Percentiles rank a stretch among this genome's conserved stretches.
phyloP scores from a whole-genome alignment of 768 basidiomycete species.

The Lyophyllum atratum region DNA sequence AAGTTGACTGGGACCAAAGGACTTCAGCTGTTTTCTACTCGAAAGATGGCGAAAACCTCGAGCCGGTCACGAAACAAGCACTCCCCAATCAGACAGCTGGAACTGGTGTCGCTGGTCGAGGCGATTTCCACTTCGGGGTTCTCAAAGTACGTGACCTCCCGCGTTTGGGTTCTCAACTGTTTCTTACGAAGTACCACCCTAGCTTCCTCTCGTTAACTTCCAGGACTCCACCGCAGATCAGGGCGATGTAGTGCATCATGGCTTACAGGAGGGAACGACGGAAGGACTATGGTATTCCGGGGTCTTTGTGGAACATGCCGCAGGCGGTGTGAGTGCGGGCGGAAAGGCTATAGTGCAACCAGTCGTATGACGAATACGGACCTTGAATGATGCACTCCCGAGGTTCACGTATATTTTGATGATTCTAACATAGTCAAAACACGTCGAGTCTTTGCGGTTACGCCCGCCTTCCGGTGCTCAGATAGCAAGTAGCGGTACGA shows the following conservation, averaged over 20 bases:
- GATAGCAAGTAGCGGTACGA: too few species aligned
- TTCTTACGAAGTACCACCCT: background rate
- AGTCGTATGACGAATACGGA: background rate
- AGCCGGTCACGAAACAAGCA: constrained; percentile 39
- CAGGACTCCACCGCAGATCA: constrained; percentile 46
- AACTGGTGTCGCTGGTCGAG: constrained; percentile 46
- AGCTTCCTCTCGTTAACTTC: constrained; percentile 58
- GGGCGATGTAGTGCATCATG: constrained; percentile 57
- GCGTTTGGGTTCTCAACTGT: background rate
- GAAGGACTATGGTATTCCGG: constrained; percentile 62
- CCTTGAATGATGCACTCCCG: too few species aligned
- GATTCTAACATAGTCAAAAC: background rate
- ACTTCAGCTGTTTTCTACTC: constrained; percentile 59
- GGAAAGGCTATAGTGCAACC: constrained; percentile 13
- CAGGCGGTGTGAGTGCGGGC: constrained; percentile 39
- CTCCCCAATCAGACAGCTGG: constrained; percentile 41
- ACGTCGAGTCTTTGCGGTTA: background rate
- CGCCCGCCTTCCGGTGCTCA: too few species aligned
- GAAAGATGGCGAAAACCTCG: constrained; percentile 34
- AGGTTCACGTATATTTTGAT: background rate
- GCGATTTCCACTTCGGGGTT: constrained; percentile 64
- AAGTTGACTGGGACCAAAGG: constrained; percentile 53
- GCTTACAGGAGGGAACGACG: constrained; percentile 57
- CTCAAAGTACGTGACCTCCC: constrained; percentile 45
- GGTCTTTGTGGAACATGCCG: constrained; percentile 51